Conservation (phyloP, 352 stramenopile genomes). For the Phytophthora sp. region DNA sequence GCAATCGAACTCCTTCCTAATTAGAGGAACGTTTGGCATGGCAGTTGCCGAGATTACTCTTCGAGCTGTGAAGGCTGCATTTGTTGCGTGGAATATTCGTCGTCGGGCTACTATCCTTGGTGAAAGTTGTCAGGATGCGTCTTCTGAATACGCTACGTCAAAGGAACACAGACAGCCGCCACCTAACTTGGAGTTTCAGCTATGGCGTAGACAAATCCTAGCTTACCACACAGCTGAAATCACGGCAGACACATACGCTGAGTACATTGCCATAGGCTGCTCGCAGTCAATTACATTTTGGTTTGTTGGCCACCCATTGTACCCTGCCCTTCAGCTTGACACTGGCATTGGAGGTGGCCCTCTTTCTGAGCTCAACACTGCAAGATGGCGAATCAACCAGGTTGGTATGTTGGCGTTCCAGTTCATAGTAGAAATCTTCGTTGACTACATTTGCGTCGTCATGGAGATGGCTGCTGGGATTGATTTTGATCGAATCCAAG, state of each 20-base stretch:
- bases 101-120: not conserved
- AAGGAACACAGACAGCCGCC: not conserved
- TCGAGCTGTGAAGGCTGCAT: not conserved
- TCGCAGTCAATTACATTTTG: not conserved
- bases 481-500: constrained; percentile 16
- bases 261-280: not conserved
- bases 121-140: not conserved
- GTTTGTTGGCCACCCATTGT: not conserved
- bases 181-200: not conserved
- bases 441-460: constrained; percentile 22
- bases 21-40: not conserved
- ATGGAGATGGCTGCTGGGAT: constrained; percentile 28
- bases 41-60: not conserved
- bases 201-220: not conserved
- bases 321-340: not conserved
- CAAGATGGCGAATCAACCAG: constrained; percentile 1
- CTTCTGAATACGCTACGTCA: not conserved
- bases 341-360: not conserved
- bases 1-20: not conserved
- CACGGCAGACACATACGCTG: not conserved
- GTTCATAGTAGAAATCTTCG: constrained; percentile 14
- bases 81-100: not conserved
- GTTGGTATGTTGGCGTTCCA: constrained; percentile 12
- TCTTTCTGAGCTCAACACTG: not conserved
- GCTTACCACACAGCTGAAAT: not conserved